Conservation (phyloP, 2,329 filamentous ascomycete genomes). For the Hypoxylon sp. region DNA sequence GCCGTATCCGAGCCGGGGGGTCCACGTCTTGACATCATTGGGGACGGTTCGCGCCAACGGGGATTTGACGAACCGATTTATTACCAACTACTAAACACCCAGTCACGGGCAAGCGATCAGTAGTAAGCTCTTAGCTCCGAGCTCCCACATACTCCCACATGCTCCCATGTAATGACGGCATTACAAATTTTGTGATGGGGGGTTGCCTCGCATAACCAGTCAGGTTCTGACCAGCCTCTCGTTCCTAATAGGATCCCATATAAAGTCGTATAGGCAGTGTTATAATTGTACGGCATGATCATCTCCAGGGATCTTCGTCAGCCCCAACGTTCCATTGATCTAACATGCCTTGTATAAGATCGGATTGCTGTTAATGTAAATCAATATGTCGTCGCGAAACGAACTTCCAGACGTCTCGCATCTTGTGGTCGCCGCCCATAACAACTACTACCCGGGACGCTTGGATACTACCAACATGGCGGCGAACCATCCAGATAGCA, state of each 20-base stretch:
- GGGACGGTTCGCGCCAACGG: constrained; percentile 16
- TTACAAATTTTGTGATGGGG: constrained; percentile 20
- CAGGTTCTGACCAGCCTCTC: constrained; percentile 10
- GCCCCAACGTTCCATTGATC: constrained; percentile 1
- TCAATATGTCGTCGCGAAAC: constrained; percentile 21
- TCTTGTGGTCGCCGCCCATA: constrained; percentile 32
- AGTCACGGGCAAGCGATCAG: background rate
- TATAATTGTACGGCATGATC: constrained; percentile 8
- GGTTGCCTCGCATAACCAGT: background rate
- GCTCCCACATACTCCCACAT: background rate
- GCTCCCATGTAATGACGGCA: constrained; percentile 19
- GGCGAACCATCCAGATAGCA: constrained; percentile 9
- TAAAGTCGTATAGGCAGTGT: constrained; percentile 5
- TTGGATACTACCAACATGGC: constrained; percentile 6
- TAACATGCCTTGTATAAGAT: constrained; percentile 6
- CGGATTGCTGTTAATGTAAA: background rate
- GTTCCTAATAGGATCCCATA: constrained; percentile 5
- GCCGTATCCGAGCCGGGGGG: constrained; percentile 18
- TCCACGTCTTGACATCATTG: constrained; percentile 21
- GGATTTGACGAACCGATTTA: constrained; percentile 1
- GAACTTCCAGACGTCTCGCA: constrained; percentile 28
- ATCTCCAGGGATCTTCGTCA: background rate
- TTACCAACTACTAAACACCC: background rate
- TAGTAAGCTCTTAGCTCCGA: constrained; percentile 27
- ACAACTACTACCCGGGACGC: constrained; percentile 1